Conservation (phyloP, 108 stramenopile species). For the Stephanodiscus triporus region DNA sequence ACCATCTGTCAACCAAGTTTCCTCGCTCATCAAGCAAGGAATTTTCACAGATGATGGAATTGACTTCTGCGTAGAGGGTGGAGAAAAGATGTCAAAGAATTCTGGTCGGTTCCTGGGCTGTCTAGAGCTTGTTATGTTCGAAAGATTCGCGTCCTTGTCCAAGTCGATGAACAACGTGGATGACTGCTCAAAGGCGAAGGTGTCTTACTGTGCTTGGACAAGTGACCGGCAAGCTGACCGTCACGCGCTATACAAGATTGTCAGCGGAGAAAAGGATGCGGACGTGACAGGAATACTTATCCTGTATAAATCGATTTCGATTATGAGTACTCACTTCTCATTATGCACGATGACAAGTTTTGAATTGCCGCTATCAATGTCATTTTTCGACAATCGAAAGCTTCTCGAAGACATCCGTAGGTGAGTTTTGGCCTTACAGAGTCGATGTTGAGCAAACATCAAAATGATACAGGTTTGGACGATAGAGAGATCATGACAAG, state of each 20-base stretch:
- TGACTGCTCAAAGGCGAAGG: conserved; percentile 17
- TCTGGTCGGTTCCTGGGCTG: conserved; percentile 29
- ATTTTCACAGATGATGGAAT: conserved; percentile 32
- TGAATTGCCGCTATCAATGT: conserved; percentile 40
- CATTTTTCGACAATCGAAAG: conserved; percentile 15
- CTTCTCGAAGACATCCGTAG: neutral
- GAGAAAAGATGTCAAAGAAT: conserved; percentile 21
- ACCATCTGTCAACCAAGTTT: conserved; percentile 25
- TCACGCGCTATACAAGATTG: neutral
- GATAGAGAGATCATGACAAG: conserved; percentile 27
- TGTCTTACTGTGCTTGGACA: conserved; percentile 14
- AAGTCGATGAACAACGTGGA: conserved; percentile 26
- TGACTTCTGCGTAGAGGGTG: conserved; percentile 16
- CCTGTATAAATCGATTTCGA: conserved; percentile 31
- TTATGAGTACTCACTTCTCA: conserved; percentile 24
- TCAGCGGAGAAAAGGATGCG: neutral
- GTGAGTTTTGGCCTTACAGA: conserved; percentile 22
- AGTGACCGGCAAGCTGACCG: neutral
- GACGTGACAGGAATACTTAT: conserved; percentile 22
- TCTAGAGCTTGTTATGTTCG: conserved; percentile 32
- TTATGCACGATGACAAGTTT: conserved; percentile 21
- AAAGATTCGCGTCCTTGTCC: conserved; percentile 33
- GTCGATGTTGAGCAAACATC: conserved; percentile 25
- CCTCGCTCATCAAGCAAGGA: conserved; percentile 39
- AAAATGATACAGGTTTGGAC: conserved; percentile 10